Evolutionary conservation across 345 rosid genomes (phyloP).

Genomic region (Corchorus capsularis): DNA sequence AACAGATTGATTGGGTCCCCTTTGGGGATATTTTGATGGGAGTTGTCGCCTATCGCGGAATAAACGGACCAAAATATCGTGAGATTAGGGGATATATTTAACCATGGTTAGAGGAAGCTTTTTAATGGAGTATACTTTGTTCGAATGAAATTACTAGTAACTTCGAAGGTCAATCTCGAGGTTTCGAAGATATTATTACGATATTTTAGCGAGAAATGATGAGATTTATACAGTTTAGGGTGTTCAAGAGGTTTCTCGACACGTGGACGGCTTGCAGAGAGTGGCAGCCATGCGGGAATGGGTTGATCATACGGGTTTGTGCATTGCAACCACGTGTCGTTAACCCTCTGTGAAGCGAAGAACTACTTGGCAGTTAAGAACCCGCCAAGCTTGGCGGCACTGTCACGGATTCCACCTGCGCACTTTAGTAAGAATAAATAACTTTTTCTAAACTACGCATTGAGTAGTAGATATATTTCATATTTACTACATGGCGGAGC

Average conservation of each 20-base stretch:
- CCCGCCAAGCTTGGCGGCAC: slow-evolving; percentile 18
- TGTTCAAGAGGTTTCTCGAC: not conserved
- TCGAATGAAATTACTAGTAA: not conserved
- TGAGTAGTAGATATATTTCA: not conserved
- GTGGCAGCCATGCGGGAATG: slow-evolving; percentile 30
- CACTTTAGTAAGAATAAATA: slow-evolving; percentile 14
- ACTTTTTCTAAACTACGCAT: slow-evolving; percentile 21
- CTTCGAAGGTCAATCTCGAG: not conserved
- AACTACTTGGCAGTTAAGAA: slow-evolving; percentile 28
- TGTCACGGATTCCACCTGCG: not conserved
- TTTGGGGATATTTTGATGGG: slow-evolving; percentile 28
- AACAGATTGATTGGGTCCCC: slow-evolving; percentile 11
- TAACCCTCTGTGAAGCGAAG: slow-evolving; percentile 7
- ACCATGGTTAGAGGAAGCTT: not conserved
- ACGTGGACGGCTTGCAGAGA: slow-evolving; percentile 22
- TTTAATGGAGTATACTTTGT: not conserved
- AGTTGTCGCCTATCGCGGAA: slow-evolving; percentile 33
- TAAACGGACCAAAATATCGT: slow-evolving; percentile 33
- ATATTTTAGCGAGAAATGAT: slow-evolving; percentile 17
- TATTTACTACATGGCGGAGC: not conserved
- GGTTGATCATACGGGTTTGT: slow-evolving; percentile 17
- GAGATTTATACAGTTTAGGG: not conserved
- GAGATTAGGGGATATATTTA: slow-evolving; percentile 21
- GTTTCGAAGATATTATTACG: not conserved
- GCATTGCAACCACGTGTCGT: slow-evolving; percentile 29